Evolutionary conservation across 2,329 filamentous ascomycete genomes (phyloP).

Genomic region (Teratosphaeria epicoccoides): DNA sequence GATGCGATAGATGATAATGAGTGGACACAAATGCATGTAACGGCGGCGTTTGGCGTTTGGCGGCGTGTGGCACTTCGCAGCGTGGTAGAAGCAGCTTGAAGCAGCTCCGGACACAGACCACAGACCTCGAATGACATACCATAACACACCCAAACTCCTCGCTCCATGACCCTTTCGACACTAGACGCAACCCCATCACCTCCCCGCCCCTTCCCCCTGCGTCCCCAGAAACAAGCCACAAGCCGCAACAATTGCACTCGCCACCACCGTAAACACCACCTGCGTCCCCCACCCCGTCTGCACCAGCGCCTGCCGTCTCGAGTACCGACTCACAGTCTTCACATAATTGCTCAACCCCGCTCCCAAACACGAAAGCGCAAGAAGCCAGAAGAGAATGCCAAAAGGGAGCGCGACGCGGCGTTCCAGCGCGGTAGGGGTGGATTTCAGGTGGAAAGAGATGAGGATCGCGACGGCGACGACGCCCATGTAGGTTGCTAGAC

Average conservation of each 20-base stretch:
- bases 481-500: slow-evolving; percentile 81
- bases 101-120: too few relatives aligned
- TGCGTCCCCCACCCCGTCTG: slow-evolving; percentile 94
- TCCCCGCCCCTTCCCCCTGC: slow-evolving; percentile 14
- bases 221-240: slow-evolving; percentile 51
- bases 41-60: not conserved
- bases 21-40: not conserved
- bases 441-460: slow-evolving; percentile 82
- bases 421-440: slow-evolving; percentile 59
- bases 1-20: not conserved
- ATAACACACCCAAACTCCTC: not conserved
- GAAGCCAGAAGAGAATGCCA: slow-evolving; percentile 76
- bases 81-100: too few relatives aligned
- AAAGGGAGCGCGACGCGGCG: slow-evolving; percentile 69
- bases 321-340: slow-evolving; percentile 71
- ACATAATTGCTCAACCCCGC: slow-evolving; percentile 82
- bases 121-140: too few relatives aligned
- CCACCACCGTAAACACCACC: slow-evolving; percentile 55
- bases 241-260: slow-evolving; percentile 53
- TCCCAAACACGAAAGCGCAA: slow-evolving; percentile 65
- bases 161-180: too few relatives aligned
- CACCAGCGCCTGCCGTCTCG: slow-evolving; percentile 66
- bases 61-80: too few relatives aligned
- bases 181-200: too few relatives aligned
- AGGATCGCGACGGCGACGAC: slow-evolving; percentile 84